Base-by-base conservation (phyloP, 805 yeast species). In the Jamesozyma hellenica region DNA sequence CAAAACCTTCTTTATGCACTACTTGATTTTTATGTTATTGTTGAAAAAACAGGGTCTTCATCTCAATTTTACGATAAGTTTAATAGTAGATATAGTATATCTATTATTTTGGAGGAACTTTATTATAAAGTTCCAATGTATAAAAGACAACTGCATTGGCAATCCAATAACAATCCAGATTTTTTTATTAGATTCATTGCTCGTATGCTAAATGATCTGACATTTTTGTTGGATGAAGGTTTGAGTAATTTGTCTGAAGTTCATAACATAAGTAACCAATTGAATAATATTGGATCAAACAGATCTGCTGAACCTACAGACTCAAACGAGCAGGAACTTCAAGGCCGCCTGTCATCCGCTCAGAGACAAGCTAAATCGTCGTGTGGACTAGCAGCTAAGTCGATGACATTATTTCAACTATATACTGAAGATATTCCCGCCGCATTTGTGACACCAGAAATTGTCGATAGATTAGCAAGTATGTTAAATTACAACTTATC, bases 41-140 rank as follows among this genome's bases (percentile, higher is more conserved):
- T 90, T 37, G 99, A 92, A 59, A 87, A 84, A 53, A 92, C 98
- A 0, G 98, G 98, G 9, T 82, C 96, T 2, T 79, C 90, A 7
- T 78, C 94, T 0, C 97, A 92, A 61, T 92, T 90, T 56, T 90
- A 90, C 60, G 99, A 92, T 60, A 92, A 92, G 63, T 92, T 92
- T 65, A 88, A 86, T 59, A 75, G 85, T 33, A 74, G 98, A 58
- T 90, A 78, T 61, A 81, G 85, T 56, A 84, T 92, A 23, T 82
- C 96, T 0, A 74, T 74, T 35, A 81, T 92, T 27, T 64, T 92
- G 51, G 90, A 86, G 57, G 78, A 79, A 49, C 65, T 92, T 40
- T 92, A 96, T 94, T 37, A 48, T 23, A 72, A 77, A 42, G 75
- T 75, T 49, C 79, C 78, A 17, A 56, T 66, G 25, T 90, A 84